Conservation (phyloP, 2,329 filamentous ascomycete species). For the Penicillium sclerotiorum region DNA sequence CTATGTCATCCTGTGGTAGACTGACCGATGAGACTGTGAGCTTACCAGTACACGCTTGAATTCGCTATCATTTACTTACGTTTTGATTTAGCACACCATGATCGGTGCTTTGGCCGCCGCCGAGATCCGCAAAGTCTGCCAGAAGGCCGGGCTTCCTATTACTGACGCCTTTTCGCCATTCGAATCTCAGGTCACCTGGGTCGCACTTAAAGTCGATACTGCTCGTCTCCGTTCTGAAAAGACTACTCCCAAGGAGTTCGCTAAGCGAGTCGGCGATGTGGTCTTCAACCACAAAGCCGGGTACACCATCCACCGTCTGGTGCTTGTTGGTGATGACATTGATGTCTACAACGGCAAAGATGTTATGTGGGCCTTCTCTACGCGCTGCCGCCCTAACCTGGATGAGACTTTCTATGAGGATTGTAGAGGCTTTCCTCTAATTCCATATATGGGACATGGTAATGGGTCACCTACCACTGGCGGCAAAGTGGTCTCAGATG, state of each 20-base stretch:
- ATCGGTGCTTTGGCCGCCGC: slow-evolving; percentile 49
- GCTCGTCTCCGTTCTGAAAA: slow-evolving; percentile 59
- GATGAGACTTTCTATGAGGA: slow-evolving; percentile 54
- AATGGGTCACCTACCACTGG: slow-evolving; percentile 34
- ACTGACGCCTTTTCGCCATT: slow-evolving; percentile 49
- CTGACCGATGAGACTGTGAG: slow-evolving; percentile 49
- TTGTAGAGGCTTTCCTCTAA: slow-evolving; percentile 46
- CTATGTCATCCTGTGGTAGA: slow-evolving; percentile 47
- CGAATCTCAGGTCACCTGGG: slow-evolving; percentile 54
- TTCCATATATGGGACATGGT: slow-evolving; percentile 54
- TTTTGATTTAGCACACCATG: slow-evolving; percentile 34
- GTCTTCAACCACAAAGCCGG: slow-evolving; percentile 47
- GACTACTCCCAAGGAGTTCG: slow-evolving; percentile 47
- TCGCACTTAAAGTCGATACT: slow-evolving; percentile 59
- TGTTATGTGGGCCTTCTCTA: slow-evolving; percentile 54
- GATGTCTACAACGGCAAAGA: slow-evolving; percentile 51
- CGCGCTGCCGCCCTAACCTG: slow-evolving; percentile 48
- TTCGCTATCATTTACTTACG: neutral
- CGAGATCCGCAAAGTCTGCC: slow-evolving; percentile 44
- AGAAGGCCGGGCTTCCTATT: slow-evolving; percentile 46
- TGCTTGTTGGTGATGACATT: slow-evolving; percentile 55
- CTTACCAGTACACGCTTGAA: slow-evolving; percentile 7
- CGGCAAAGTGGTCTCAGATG: slow-evolving; percentile 53
- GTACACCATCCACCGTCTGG: slow-evolving; percentile 47
- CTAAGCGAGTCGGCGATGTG: slow-evolving; percentile 46